Conservation (phyloP, 371 early-diverging fungal species). For the Mucor ambiguus region DNA sequence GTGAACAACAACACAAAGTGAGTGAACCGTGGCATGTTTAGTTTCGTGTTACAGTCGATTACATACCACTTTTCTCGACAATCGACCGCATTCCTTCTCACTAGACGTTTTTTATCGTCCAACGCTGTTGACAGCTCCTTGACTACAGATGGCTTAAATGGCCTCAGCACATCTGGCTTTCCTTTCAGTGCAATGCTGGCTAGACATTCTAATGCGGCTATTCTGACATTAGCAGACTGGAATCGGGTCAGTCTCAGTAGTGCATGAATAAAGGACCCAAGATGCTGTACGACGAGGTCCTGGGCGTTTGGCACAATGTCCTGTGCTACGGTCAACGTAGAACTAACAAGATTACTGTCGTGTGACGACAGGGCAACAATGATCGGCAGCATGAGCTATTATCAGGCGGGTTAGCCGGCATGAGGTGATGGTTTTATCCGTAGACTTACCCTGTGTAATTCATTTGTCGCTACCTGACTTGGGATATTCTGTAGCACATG, state of each 20-base stretch:
- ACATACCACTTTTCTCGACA: slow-evolving; percentile 80
- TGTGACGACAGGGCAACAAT: slow-evolving; percentile 27
- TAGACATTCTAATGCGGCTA: slow-evolving; percentile 67
- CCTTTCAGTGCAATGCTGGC: slow-evolving; percentile 25
- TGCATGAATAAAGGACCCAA: slow-evolving; percentile 31
- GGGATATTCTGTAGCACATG: slow-evolving; percentile 76
- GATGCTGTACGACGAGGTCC: slow-evolving; percentile 14
- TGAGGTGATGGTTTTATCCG: not conserved
- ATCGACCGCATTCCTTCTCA: slow-evolving; percentile 81
- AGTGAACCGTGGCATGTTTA: not conserved
- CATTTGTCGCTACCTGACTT: slow-evolving; percentile 68
- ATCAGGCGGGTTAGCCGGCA: not conserved
- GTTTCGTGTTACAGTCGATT: not conserved
- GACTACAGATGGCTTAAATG: slow-evolving; percentile 60
- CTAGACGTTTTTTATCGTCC: slow-evolving; percentile 87
- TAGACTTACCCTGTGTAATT: slow-evolving; percentile 61
- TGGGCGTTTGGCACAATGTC: slow-evolving; percentile 25
- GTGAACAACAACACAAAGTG: not conserved
- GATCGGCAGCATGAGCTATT: slow-evolving; percentile 34
- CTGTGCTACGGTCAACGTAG: slow-evolving; percentile 29
- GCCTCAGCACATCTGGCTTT: slow-evolving; percentile 14
- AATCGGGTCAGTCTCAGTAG: slow-evolving; percentile 24
- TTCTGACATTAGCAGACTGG: slow-evolving; percentile 37
- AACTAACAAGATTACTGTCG: slow-evolving; percentile 18
- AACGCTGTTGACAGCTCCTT: slow-evolving; percentile 57